A percentile compares a stretch with the other conserved stretches of the same genome.
These are phyloP conservation scores for Cornus controversa DNA, from an alignment of 148 eudicot genomes.

Conservation along the genomic window DNA sequence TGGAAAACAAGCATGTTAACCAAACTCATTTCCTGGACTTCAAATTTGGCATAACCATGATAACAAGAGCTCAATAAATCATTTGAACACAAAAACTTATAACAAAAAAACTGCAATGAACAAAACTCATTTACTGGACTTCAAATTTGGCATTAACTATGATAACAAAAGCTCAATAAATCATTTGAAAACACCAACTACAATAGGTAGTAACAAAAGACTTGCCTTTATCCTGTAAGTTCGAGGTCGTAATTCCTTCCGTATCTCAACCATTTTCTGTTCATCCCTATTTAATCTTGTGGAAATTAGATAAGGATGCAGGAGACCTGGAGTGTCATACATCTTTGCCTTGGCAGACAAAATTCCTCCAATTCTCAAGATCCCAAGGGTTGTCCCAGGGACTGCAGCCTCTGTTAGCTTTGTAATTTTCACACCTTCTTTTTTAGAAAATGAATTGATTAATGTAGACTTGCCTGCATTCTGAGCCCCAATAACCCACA, in stretches of 20 bases:
- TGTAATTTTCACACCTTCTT: constrained; percentile 74
- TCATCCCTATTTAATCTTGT: constrained; percentile 84
- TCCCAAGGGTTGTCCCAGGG: constrained; percentile 97
- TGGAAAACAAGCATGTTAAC: no score
- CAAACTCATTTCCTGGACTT: no score
- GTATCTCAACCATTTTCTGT: constrained; percentile 90
- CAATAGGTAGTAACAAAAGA: constrained; percentile 12
- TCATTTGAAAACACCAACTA: not conserved
- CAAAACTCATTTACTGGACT: no score
- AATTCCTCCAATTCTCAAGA: constrained; percentile 84
- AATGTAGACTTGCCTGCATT: constrained; percentile 95
- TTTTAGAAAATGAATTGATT: constrained; percentile 82
- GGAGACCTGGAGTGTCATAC: constrained; percentile 93
- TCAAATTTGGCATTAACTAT: no score
- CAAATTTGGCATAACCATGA: no score
- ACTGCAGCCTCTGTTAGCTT: constrained; percentile 94
- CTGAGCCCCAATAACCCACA: constrained; percentile 97
- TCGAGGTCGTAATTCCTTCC: constrained; percentile 85
- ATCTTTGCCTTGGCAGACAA: constrained; percentile 90
- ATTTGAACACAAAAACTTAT: no score
- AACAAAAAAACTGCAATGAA: no score
- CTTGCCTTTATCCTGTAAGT: constrained; percentile 86
- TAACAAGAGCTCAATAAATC: no score
- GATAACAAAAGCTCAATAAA: no score
- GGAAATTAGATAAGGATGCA: constrained; percentile 86